These are phyloP conservation scores for Lathyrus tuberosus DNA, from an alignment of 306 rosid genomes.

Conservation along the genomic window DNA sequence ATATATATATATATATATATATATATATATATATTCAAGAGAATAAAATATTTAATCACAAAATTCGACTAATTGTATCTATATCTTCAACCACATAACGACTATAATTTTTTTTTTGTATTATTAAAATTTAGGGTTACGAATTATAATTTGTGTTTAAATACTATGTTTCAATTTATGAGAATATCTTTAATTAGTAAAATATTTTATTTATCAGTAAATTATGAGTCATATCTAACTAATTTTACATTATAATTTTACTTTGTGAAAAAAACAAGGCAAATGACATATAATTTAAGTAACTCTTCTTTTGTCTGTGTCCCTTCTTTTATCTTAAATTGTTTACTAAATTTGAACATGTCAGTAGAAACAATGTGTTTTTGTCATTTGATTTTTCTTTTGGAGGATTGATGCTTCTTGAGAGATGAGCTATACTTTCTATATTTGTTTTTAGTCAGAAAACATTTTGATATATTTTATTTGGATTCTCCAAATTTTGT, in stretches of 20 bases:
- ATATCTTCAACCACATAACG: too few relatives aligned
- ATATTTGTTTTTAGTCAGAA: constrained; percentile 12
- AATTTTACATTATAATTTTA: too few relatives aligned
- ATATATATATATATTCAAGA: too few relatives aligned
- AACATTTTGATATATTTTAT: neutral
- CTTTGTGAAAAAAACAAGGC: constrained; percentile 52
- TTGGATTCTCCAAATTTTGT: neutral
- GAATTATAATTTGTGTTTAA: neutral
- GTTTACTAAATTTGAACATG: constrained; percentile 64
- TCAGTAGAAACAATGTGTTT: constrained; percentile 50
- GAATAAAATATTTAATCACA: too few relatives aligned
- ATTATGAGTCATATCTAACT: too few relatives aligned
- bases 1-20: too few relatives aligned
- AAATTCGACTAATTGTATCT: neutral
- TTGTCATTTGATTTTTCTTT: constrained; percentile 51
- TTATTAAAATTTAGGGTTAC: too few relatives aligned
- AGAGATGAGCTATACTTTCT: constrained; percentile 40
- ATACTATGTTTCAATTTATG: neutral
- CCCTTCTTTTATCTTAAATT: constrained; percentile 5
- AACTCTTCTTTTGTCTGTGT: constrained; percentile 29
- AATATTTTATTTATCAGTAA: too few relatives aligned
- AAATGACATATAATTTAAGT: constrained; percentile 48
- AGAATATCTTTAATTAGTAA: too few relatives aligned
- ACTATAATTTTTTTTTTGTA: too few relatives aligned
- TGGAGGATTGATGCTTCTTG: constrained; percentile 48